A percentile compares a stretch with the other conserved stretches of the same genome.
Evolutionary conservation across 768 basidiomycete genomes (phyloP).

Genomic region (Kwoniella newhampshirensis): DNA sequence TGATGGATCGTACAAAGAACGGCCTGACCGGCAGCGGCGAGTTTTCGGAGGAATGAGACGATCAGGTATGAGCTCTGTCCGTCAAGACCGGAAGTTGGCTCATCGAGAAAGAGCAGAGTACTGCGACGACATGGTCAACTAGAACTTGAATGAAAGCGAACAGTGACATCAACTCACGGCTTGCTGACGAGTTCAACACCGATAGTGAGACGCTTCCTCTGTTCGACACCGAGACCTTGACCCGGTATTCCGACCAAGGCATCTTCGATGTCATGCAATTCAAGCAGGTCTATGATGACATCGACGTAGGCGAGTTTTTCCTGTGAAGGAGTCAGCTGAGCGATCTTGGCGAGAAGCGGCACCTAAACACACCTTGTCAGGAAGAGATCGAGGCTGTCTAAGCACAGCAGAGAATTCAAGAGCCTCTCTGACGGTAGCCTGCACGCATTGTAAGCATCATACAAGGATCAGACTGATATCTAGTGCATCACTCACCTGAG

Average conservation of each 20-base stretch:
- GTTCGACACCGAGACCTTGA: conserved; percentile 45
- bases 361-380: conserved; percentile 18
- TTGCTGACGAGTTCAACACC: conserved; percentile 50
- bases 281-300: conserved; percentile 52
- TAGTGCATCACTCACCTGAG: conserved; percentile 60
- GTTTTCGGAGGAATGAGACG: conserved; percentile 64
- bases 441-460: no score
- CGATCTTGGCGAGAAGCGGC: background rate
- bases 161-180: conserved; percentile 28
- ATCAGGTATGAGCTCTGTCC: conserved; percentile 56
- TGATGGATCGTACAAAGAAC: conserved; percentile 75
- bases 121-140: conserved; percentile 9
- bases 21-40: conserved; percentile 76
- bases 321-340: background rate
- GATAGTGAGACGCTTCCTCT: conserved; percentile 47
- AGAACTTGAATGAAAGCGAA: background rate
- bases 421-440: conserved; percentile 59
- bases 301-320: conserved; percentile 56
- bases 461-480: background rate
- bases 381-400: conserved; percentile 51
- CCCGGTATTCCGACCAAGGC: conserved; percentile 64
- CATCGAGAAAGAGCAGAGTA: conserved; percentile 76
- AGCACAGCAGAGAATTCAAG: conserved; percentile 55
- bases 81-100: conserved; percentile 76
- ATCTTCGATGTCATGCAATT: conserved; percentile 63